Evolutionary conservation across 176 grass and related monocot genomes (phyloP).

Genomic region (Avena insularis): DNA sequence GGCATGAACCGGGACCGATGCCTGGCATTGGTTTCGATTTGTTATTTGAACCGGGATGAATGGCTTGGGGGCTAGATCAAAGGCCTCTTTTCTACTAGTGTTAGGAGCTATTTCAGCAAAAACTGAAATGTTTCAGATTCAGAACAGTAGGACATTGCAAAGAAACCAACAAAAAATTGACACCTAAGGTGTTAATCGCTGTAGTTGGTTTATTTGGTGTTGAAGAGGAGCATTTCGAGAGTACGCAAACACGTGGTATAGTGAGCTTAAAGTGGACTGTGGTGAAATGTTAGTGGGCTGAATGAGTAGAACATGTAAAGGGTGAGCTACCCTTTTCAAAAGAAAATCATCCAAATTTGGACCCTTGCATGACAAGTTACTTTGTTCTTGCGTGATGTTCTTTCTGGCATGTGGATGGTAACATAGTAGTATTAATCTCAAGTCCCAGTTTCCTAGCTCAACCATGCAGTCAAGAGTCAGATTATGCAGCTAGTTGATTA

Average conservation of each 20-base stretch:
- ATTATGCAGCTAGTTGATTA: no score
- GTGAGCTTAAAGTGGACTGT: conserved; percentile 6
- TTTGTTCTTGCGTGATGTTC: conserved; percentile 30
- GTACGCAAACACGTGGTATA: neutral
- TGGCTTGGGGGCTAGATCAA: no score
- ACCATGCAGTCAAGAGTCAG: no score
- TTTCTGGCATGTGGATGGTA: conserved; percentile 26
- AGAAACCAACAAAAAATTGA: neutral
- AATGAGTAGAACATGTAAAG: conserved; percentile 46
- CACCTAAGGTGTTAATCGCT: neutral
- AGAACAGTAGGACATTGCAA: neutral
- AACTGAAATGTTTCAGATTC: neutral
- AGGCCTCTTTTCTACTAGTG: no score
- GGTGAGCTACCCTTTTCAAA: conserved; percentile 28
- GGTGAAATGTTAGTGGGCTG: conserved; percentile 33
- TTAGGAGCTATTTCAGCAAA: neutral
- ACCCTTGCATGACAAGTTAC: conserved; percentile 41
- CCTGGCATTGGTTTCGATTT: no score
- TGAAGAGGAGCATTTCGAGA: neutral
- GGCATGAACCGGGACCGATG: no score
- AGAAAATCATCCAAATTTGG: conserved; percentile 41
- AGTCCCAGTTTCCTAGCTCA: neutral
- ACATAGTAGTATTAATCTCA: neutral
- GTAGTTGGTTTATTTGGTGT: neutral
- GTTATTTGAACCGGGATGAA: no score